Conservation (phyloP, 1,139 yeast genomes). For the Meyerozyma smithsonii region DNA sequence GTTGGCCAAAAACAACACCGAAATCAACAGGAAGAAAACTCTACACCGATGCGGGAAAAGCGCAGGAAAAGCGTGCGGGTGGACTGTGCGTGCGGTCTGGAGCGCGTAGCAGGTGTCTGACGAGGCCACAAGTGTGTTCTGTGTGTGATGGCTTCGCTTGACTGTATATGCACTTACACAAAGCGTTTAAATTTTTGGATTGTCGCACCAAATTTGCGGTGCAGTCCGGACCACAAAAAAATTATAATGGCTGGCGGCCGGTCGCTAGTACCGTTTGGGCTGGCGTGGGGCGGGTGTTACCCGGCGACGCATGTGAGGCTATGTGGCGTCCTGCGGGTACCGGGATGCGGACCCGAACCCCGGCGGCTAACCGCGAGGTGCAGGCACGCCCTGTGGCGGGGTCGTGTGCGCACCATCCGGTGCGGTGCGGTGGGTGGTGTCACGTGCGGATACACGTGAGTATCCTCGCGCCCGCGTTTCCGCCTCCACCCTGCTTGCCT, state of each 20-base stretch:
- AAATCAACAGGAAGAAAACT: neutral
- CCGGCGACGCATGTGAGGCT: neutral
- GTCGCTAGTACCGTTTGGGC: conserved; percentile 1
- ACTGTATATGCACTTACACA: neutral
- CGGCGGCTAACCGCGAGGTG: too few relatives aligned
- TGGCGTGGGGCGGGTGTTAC: conserved; percentile 1
- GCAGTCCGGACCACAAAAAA: neutral
- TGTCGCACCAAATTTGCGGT: conserved; percentile 1
- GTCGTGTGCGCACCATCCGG: neutral
- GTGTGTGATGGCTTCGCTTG: too few relatives aligned
- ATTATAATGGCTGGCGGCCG: neutral
- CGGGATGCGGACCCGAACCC: too few relatives aligned
- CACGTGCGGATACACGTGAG: neutral
- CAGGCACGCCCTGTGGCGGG: neutral
- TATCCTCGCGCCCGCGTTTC: neutral
- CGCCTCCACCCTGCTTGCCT: neutral
- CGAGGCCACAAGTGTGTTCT: too few relatives aligned
- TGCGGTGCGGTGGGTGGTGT: neutral
- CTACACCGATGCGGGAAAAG: neutral
- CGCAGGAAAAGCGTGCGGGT: neutral
- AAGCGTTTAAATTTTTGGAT: neutral
- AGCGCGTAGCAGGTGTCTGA: too few relatives aligned
- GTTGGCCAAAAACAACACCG: neutral
- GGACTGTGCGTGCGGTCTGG: too few relatives aligned
- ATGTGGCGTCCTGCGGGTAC: too few relatives aligned